These are phyloP conservation scores for Penicillium sp. DNA, from an alignment of 2,329 filamentous ascomycete species.

Conservation along the genomic window DNA sequence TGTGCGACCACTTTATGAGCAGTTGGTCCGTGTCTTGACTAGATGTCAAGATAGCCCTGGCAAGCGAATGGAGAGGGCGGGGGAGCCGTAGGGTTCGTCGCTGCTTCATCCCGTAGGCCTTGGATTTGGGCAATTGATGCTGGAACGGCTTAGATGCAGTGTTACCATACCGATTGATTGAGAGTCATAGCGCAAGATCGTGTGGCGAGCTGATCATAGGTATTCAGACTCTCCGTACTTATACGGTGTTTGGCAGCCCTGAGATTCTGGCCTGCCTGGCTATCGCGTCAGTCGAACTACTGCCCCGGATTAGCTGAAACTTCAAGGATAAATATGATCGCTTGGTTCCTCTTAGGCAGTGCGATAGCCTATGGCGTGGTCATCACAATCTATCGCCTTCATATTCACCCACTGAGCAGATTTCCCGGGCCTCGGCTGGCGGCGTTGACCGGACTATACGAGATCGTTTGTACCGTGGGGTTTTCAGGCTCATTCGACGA, in stretches of 20 bases:
- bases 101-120: not conserved
- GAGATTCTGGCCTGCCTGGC: not conserved
- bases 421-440: conserved; percentile 25
- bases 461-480: conserved; percentile 23
- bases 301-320: not conserved
- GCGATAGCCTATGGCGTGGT: conserved; percentile 22
- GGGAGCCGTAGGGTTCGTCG: not conserved
- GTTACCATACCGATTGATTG: conserved; percentile 7
- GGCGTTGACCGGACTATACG: conserved; percentile 24
- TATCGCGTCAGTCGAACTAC: not conserved
- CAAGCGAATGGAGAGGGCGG: conserved; percentile 1
- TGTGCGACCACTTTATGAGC: not conserved
- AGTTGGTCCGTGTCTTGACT: conserved; percentile 7
- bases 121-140: not conserved
- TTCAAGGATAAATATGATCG: conserved; percentile 13
- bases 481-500: conserved; percentile 15
- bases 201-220: not conserved
- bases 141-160: conserved; percentile 4
- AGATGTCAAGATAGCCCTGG: not conserved
- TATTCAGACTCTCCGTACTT: not conserved
- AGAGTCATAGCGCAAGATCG: not conserved
- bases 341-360: conserved; percentile 25
- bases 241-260: not conserved
- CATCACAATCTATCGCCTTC: conserved; percentile 23
- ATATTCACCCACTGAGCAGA: conserved; percentile 22